Evolutionary conservation across 1,284 basidiomycete species (phyloP), one percentile per base, ranked within the genome.

Genomic region (Cystobasidium pallidum): DNA sequence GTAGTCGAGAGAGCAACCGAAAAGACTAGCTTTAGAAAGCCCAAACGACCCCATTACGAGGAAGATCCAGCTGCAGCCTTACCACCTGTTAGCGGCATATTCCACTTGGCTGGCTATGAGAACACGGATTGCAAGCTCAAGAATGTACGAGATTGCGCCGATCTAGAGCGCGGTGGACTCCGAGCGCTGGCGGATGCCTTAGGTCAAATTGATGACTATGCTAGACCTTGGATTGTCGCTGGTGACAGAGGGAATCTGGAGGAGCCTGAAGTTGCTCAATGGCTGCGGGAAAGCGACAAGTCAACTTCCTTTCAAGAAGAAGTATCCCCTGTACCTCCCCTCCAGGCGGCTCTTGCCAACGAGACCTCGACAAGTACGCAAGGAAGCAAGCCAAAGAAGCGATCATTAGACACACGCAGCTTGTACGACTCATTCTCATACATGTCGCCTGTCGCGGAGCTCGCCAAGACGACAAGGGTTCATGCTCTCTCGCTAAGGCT

Each of bases 401-500:
- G 58, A 1, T 43, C 39, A 43, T 45, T 61, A 24, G 4, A 24
- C 1, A 15, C 26, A 1, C 21, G 36, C 15, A 61, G 39, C 21
- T n/a, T 43, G 3, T 47, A 47, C 39, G 58, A 67, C 49, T 58
- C 51, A 26, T 10, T 55, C 8, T 24, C 43, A 19, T 71, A 64
- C 54, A 47, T 41, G 10, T n/a, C 51, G n/a, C 68, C 68, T 17
- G 28, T 71, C 39, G 26, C 21, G 13, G 21, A 52, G 6, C 28
- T 71, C 13, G 68, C 68, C 28, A 45, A 28, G n/a, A 43, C 15
- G 24, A 30, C n/a, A 34, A 75, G 73, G 17, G 54, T 78, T 19
- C 77, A 78, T 54, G 75, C 77, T 7, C 67, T 78, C 17, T 62
- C 76, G 19, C 72, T 78, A 15, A 74, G 74, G n/a, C 72, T 78